Evolutionary conservation across 257 asterid genomes (phyloP), one percentile per base, ranked within the genome.

Genomic region (Solanum pennellii): DNA sequence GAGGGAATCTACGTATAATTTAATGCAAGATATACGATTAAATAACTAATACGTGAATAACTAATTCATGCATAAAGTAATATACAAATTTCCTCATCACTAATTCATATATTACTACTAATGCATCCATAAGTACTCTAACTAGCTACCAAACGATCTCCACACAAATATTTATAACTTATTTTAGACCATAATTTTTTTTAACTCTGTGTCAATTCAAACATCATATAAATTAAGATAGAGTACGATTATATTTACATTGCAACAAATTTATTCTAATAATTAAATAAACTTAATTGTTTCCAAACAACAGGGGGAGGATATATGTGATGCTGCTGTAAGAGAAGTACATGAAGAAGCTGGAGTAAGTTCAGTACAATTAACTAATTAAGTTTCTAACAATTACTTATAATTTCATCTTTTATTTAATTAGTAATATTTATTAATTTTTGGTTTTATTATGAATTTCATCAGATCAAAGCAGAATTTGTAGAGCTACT

Each of bases 261-360:
- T 82, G 44, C 85, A 82, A 45, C 16, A 45, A 45, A 45, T 45
- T 45, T 12, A 45, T 45, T 45, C 52, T 47, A 45, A 45, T 80
- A 23, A 44, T n/a, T 45, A 25, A 18, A 29, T n/a, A 3, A 27
- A 27, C 8, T 5, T 33, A 12, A 39, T 21, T 79, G n/a, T 20
- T 35, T 83, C 13, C 49, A 15, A 37, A 83, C n/a, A 20, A 25
- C 33, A 96, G 98, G 98, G 98, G 66, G 98, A 95, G 91, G 96
- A 96, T 90, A 92, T 96, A 84, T 93, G 96, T 62, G 96, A 91
- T 93, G 98, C 98, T 82, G 98, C 98, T 41, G 95, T 95, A 14
- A 91, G 99, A 90, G 98, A 96, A 91, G 98, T 96, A 74, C 95
- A 94, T 92, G 99, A 96, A 93, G 99, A 96, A 93, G 92, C 98